Evolutionary conservation across 2,329 filamentous ascomycete genomes (phyloP), one percentile per base, ranked within the genome.

Genomic region (Claviceps purpurea): DNA sequence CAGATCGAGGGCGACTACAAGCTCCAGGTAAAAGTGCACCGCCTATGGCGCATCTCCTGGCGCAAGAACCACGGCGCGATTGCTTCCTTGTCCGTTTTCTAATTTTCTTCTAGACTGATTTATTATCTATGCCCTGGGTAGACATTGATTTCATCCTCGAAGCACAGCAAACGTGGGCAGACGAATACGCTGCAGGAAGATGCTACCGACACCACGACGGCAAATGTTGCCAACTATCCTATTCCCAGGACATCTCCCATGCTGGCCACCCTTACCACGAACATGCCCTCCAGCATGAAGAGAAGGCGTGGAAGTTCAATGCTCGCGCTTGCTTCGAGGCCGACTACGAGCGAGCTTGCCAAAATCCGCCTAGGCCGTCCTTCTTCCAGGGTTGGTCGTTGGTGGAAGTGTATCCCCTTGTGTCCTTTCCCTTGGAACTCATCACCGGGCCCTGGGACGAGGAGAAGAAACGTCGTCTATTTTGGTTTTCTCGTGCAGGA

Each of bases 141-240:
- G 66, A 63, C n/a, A 62, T 73, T n/a, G 60, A 69, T 37, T 61
- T 75, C 30, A 68, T 78, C 10, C 65, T 76, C 2, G 65, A 71
- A 45, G 74, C 74, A 11, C 70, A 74, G 59, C 68, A 76, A 48
- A 62, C 66, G 2, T 78, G 74, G 72, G 67, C 68, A 45, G 66
- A 69, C 26, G 65, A 59, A 45, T 62, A 70, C 51, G 68, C 66
- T 7, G 62, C 58, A 5, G 58, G 60, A 38, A 62, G 65, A 13
- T 60, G 61, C 54, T 70, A 67, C 51, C 57, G 67, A 47, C 65
- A 72, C 26, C 26, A 30, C 26, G 26, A 30, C 10, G 26, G 10
- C 26, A 3, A 30, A 30, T 2, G 8, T 30, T 30, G 26, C 26
- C 26, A 8, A 30, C 26, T 8, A 30, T n/a, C n/a, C n/a, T n/a